Percentiles rank a stretch among this genome's conserved stretches.
Evolutionary conservation across 352 stramenopile species (phyloP).

Genomic region (Pythium aristosporum): DNA sequence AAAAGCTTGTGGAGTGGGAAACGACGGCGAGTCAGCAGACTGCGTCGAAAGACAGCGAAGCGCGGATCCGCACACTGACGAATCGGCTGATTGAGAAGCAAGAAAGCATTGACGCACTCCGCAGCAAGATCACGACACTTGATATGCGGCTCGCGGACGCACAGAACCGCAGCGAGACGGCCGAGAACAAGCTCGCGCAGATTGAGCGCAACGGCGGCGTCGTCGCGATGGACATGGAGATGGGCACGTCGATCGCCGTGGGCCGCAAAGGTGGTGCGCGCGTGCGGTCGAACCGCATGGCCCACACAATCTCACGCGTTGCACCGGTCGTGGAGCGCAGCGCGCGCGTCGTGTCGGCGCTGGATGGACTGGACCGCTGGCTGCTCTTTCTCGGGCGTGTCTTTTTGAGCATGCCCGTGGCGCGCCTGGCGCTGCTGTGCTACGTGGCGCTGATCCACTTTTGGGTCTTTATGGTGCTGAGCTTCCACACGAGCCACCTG

Average conservation of each 20-base stretch:
- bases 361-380: constrained; percentile 73
- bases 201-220: constrained; percentile 65
- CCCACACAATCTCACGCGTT: constrained; percentile 57
- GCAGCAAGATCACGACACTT: constrained; percentile 66
- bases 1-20: constrained; percentile 40
- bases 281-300: constrained; percentile 63
- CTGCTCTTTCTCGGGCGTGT: constrained; percentile 76
- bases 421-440: constrained; percentile 65
- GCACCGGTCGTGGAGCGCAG: constrained; percentile 73
- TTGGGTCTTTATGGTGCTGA: constrained; percentile 85
- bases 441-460: constrained; percentile 84
- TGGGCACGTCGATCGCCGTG: constrained; percentile 36
- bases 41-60: constrained; percentile 38
- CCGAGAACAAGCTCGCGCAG: constrained; percentile 59
- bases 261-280: constrained; percentile 30
- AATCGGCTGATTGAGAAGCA: constrained; percentile 84
- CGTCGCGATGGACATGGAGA: constrained; percentile 61
- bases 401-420: constrained; percentile 74
- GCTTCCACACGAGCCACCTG: constrained; percentile 86
- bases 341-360: constrained; percentile 53
- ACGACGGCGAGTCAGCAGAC: constrained; percentile 24
- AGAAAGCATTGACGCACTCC: constrained; percentile 66
- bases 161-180: constrained; percentile 38
- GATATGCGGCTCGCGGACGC: constrained; percentile 66
- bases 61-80: constrained; percentile 74